phyloP scores from a whole-genome alignment of 75 land plant species.

The Isoetes taiwanensis region DNA sequence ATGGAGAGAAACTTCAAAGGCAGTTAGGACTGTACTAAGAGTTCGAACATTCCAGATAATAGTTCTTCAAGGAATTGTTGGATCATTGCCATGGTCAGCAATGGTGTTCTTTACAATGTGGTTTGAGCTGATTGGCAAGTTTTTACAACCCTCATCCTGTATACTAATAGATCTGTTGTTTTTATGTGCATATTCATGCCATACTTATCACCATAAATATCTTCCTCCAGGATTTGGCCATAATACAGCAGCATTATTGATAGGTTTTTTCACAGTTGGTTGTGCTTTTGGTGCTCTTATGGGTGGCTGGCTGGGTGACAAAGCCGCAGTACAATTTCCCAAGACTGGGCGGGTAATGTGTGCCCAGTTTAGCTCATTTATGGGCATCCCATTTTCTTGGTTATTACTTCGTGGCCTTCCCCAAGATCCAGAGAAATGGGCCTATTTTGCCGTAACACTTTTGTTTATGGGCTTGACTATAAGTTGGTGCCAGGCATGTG shows the following conservation, averaged over 20 bases:
- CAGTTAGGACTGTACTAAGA: slow-evolving; percentile 62
- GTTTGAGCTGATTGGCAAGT: slow-evolving; percentile 88
- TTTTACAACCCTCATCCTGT: background rate
- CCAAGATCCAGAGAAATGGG: slow-evolving; percentile 40
- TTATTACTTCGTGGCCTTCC: slow-evolving; percentile 62
- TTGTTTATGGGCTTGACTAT: slow-evolving; percentile 79
- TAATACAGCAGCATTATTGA: slow-evolving; percentile 53
- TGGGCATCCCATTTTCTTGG: slow-evolving; percentile 90
- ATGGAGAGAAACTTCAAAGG: slow-evolving; percentile 67
- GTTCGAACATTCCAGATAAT: slow-evolving; percentile 81
- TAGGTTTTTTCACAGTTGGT: slow-evolving; percentile 68
- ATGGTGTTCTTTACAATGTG: slow-evolving; percentile 99
- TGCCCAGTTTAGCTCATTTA: slow-evolving; percentile 91
- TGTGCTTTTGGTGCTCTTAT: slow-evolving; percentile 77
- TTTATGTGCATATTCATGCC: background rate
- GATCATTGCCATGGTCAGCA: slow-evolving; percentile 98
- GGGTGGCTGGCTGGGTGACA: slow-evolving; percentile 80
- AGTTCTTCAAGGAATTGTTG: slow-evolving; percentile 91
- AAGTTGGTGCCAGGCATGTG: slow-evolving; percentile 89
- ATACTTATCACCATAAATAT: background rate
- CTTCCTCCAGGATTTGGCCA: slow-evolving; percentile 65
- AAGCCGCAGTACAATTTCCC: slow-evolving; percentile 44
- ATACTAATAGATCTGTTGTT: background rate
- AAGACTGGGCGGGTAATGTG: slow-evolving; percentile 76
- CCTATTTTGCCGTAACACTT: slow-evolving; percentile 47